These are phyloP conservation scores for Mycena filopes DNA, from an alignment of 768 basidiomycete genomes.

Conservation along the genomic window DNA sequence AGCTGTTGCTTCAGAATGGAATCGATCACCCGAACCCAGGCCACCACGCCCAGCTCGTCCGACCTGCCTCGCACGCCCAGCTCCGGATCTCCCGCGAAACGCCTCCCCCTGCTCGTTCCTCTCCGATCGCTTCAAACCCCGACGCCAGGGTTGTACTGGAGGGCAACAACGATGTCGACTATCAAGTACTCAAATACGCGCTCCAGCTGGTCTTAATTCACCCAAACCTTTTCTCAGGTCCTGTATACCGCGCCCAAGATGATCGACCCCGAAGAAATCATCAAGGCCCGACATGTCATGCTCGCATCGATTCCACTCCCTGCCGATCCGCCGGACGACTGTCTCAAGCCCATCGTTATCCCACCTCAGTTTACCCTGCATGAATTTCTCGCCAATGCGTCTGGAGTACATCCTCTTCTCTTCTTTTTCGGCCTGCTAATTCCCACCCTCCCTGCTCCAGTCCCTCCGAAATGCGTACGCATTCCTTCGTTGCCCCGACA, in stretches of 20 bases:
- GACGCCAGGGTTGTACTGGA: slow-evolving; percentile 1
- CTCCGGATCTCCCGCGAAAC: slow-evolving; percentile 24
- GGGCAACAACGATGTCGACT: slow-evolving; percentile 25
- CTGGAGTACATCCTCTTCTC: slow-evolving; percentile 57
- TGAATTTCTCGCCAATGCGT: slow-evolving; percentile 71
- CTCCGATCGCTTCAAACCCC: slow-evolving; percentile 1
- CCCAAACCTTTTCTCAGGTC: slow-evolving; percentile 6
- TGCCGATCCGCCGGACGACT: slow-evolving; percentile 68
- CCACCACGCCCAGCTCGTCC: slow-evolving; percentile 22
- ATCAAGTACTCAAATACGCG: slow-evolving; percentile 22
- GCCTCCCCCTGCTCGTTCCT: slow-evolving; percentile 2
- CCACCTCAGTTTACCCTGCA: slow-evolving; percentile 72
- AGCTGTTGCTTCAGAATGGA: slow-evolving; percentile 25
- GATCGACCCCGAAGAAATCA: slow-evolving; percentile 55
- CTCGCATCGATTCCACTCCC: slow-evolving; percentile 74
- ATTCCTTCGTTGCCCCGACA: neutral
- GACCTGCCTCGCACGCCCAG: slow-evolving; percentile 19
- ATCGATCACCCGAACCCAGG: slow-evolving; percentile 29
- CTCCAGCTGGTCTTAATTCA: neutral
- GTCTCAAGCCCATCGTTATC: slow-evolving; percentile 74
- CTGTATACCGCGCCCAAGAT: slow-evolving; percentile 33
- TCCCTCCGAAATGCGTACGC: slow-evolving; percentile 64
- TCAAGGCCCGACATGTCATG: slow-evolving; percentile 64
- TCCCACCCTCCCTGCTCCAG: slow-evolving; percentile 44
- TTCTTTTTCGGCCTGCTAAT: slow-evolving; percentile 12